Conservation (phyloP, 164 flowering plant species). For the Amborella trichopoda region DNA sequence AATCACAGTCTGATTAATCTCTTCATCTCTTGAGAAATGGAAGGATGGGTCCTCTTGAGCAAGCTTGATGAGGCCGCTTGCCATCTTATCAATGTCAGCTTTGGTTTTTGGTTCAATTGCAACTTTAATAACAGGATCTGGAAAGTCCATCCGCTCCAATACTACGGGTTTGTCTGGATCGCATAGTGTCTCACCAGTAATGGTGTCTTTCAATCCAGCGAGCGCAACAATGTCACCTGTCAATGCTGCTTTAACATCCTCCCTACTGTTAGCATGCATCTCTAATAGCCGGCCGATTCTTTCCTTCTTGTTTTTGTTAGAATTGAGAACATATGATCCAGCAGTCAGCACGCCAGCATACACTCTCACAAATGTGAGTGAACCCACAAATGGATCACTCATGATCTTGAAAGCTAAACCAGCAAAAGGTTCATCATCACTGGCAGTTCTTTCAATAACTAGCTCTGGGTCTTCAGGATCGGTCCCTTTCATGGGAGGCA, state of each 20-base stretch:
- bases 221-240: conserved; percentile 92
- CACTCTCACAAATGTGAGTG: conserved; percentile 87
- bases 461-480: conserved; percentile 86
- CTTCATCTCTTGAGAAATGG: conserved; percentile 97
- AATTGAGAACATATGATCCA: conserved; percentile 79
- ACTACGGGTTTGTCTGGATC: conserved; percentile 71
- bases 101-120: conserved; percentile 98
- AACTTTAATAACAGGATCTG: conserved; percentile 95
- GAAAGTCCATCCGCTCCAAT: conserved; percentile 97
- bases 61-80: conserved; percentile 70
- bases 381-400: conserved; percentile 88
- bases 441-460: conserved; percentile 39
- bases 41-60: conserved; percentile 98
- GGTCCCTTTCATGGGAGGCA: conserved; percentile 83
- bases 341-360: conserved; percentile 73
- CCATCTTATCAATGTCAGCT: conserved; percentile 95
- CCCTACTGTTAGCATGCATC: conserved; percentile 98
- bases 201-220: conserved; percentile 89
- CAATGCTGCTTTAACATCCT: conserved; percentile 68
- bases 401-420: conserved; percentile 97
- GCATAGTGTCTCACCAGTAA: conserved; percentile 89
- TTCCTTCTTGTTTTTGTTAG: conserved; percentile 92
- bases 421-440: conserved; percentile 82
- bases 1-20: conserved; percentile 85
- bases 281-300: conserved; percentile 90